Evolutionary conservation across 1,139 yeast genomes (phyloP), one percentile per base, ranked within the genome.

Genomic region (Magnusiomyces ingens): DNA sequence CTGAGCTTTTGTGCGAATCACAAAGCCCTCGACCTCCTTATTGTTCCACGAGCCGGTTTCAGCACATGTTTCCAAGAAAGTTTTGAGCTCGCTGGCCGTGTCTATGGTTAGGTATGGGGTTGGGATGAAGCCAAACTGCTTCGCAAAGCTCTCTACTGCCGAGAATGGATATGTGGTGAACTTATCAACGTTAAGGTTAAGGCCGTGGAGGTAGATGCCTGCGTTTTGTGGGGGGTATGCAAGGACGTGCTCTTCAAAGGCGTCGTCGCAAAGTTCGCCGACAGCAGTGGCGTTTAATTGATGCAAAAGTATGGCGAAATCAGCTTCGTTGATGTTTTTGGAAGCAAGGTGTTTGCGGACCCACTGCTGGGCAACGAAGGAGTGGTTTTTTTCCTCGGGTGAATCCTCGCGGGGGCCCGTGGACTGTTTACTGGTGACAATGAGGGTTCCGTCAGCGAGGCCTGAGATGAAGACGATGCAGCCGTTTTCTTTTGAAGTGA

Each of bases 241-340:
- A 53, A 94, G 73, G 12, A 94, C 89, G 67, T 94, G 99, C 67
- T 94, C 99, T 66, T 94, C 99, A 68, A 94, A 94, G 0, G 71
- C 71, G 64, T 94, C 99, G 66, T 94, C 97, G 68, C 99, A 94
- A 48, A 82, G 77, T 68, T 93, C 99, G 1, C 94, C 91, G 0
- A 90, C 96, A 0, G 96, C 96, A 0, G 99, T 94, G 32, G 81
- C 66, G 57, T 82, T 79, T 59, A 75, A 62, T 1, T 69, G 62
- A 62, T 75, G 75, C 18, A 94, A 71, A 3, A 71, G 70, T 43
- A 63, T 61, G 0, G 90, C 97, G 48, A 94, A 75, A 0, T 79
- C 78, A 13, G 64, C 58, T 1, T 76, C 61, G 1, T 76, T 64
- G 19, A 75, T 67, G 0, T 78, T 79, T 2, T 62, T 61, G 1